These are phyloP conservation scores for Boletus vinaceobasis DNA, from an alignment of 768 basidiomycete species.

Conservation along the genomic window DNA sequence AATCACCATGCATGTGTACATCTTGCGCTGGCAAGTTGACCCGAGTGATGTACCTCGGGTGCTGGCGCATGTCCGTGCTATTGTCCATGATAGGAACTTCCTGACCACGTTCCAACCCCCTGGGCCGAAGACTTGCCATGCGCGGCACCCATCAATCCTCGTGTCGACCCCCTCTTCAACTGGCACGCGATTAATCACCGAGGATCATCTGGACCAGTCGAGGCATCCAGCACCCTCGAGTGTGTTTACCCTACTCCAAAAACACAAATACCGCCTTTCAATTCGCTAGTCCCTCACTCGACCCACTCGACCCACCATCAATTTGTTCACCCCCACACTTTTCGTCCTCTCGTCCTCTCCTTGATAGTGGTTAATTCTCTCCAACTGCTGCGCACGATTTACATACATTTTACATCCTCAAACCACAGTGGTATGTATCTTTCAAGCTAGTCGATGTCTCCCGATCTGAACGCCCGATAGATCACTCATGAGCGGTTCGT, in stretches of 20 bases:
- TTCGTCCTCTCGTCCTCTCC: background rate
- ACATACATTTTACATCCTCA: background rate
- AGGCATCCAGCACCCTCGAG: constrained; percentile 2
- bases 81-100: constrained; percentile 5
- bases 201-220: constrained; percentile 16
- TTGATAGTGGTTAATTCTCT: background rate
- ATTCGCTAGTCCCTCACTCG: background rate
- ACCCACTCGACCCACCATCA: constrained; percentile 3
- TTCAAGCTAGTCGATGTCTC: constrained; percentile 1
- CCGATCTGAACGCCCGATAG: constrained; percentile 19
- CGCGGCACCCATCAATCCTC: constrained; percentile 10
- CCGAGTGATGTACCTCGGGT: background rate
- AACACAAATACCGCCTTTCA: constrained; percentile 17
- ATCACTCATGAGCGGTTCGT: constrained; percentile 15
- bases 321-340: background rate
- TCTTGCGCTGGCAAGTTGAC: background rate
- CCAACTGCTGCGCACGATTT: background rate
- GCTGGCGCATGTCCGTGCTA: background rate
- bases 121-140: background rate
- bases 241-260: background rate
- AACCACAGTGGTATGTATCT: constrained; percentile 9
- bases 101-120: constrained; percentile 12
- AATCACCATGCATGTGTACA: background rate
- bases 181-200: constrained; percentile 21
- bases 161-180: constrained; percentile 7